Evolutionary conservation across 2,329 filamentous ascomycete genomes (phyloP).

Genomic region (Orbilia ellipsospora): DNA sequence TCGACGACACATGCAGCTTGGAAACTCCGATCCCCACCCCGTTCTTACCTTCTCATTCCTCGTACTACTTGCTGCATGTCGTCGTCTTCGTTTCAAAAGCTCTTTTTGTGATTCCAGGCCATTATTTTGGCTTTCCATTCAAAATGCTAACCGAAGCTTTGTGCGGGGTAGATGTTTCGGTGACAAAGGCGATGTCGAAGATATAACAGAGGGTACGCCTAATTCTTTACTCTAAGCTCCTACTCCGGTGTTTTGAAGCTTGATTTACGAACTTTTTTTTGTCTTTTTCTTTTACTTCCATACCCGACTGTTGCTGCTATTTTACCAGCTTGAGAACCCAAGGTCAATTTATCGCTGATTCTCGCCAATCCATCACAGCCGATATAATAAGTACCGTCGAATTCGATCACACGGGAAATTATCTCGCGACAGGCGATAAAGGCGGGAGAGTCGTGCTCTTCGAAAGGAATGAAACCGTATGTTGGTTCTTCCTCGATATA

Average conservation of each 20-base stretch:
- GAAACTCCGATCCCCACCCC: neutral
- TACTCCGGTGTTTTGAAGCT: neutral
- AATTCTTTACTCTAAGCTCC: neutral
- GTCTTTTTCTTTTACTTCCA: too few species aligned
- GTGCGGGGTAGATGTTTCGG: slow-evolving; percentile 83
- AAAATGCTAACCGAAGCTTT: slow-evolving; percentile 48
- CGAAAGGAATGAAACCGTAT: slow-evolving; percentile 93
- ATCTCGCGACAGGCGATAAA: slow-evolving; percentile 89
- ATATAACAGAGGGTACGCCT: slow-evolving; percentile 88
- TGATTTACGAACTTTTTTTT: neutral
- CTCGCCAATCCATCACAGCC: slow-evolving; percentile 66
- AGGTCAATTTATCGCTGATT: slow-evolving; percentile 5
- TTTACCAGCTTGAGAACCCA: neutral
- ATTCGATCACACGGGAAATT: slow-evolving; percentile 90
- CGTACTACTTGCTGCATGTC: neutral
- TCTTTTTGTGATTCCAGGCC: neutral
- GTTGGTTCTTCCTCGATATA: slow-evolving; percentile 60
- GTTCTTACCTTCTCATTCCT: neutral
- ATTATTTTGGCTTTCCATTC: slow-evolving; percentile 7
- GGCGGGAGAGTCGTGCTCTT: slow-evolving; percentile 86
- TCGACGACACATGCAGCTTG: neutral
- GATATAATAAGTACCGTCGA: slow-evolving; percentile 93
- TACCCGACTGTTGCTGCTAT: slow-evolving; percentile 30
- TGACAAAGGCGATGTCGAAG: slow-evolving; percentile 98
- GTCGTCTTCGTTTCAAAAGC: slow-evolving; percentile 14